Conservation (phyloP, 768 basidiomycete species). For the Rhodocollybia butyracea region DNA sequence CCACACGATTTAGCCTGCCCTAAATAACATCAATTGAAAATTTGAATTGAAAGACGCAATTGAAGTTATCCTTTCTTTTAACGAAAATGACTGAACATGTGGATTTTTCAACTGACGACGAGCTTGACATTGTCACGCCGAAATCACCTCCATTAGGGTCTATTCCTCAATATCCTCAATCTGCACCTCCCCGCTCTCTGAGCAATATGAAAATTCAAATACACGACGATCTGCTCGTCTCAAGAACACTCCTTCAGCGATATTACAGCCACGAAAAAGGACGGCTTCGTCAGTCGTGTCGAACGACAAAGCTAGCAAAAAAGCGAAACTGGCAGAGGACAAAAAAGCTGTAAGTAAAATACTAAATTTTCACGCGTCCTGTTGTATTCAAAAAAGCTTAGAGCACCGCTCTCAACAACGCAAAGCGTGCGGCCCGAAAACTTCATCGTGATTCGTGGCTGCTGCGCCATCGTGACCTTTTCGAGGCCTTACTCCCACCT, state of each 20-base stretch:
- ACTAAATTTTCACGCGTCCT: neutral
- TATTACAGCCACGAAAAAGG: slow-evolving; percentile 12
- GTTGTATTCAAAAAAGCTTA: slow-evolving; percentile 13
- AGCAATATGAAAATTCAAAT: neutral
- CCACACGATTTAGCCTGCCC: neutral
- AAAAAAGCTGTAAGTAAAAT: slow-evolving; percentile 36
- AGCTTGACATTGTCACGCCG: slow-evolving; percentile 10
- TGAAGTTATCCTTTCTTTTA: too few relatives aligned
- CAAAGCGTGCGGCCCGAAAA: slow-evolving; percentile 35
- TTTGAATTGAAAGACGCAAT: too few relatives aligned
- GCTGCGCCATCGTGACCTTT: slow-evolving; percentile 37
- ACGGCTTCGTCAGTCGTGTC: slow-evolving; percentile 12
- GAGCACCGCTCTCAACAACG: slow-evolving; percentile 38
- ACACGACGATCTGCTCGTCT: neutral
- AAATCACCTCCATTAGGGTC: neutral
- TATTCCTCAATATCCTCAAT: neutral
- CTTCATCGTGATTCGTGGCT: slow-evolving; percentile 44
- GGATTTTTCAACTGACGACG: slow-evolving; percentile 5
- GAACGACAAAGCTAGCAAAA: slow-evolving; percentile 17
- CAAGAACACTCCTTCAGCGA: neutral
- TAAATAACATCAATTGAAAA: too few relatives aligned
- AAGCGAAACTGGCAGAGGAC: slow-evolving; percentile 28
- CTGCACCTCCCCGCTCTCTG: slow-evolving; percentile 6
- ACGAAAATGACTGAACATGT: neutral
- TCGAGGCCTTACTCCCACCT: slow-evolving; percentile 44